A percentile compares a stretch with the other conserved stretches of the same genome.
Conservation (phyloP, 2,329 filamentous ascomycete genomes). For the Diaporthe ilicicola region DNA sequence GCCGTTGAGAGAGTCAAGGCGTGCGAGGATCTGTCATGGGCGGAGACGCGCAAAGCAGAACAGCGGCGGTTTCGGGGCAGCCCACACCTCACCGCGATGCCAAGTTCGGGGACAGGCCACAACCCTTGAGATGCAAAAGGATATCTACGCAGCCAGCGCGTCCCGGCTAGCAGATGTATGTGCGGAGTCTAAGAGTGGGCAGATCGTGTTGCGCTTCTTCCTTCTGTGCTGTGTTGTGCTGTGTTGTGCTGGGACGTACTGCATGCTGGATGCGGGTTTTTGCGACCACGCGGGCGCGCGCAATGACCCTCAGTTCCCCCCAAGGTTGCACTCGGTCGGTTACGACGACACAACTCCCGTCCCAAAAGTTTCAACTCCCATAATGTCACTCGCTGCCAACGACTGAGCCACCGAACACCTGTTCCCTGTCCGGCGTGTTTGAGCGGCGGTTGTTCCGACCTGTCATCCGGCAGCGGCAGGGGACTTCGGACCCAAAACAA, state of each 20-base stretch:
- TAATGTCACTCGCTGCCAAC: neutral
- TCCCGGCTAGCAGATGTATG: neutral
- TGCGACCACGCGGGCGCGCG: neutral
- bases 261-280: neutral
- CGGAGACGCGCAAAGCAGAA: constrained; percentile 9
- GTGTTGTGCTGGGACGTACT: neutral
- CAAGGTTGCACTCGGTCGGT: neutral
- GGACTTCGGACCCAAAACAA: constrained; percentile 3
- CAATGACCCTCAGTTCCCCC: constrained; percentile 7
- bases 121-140: constrained; percentile 5
- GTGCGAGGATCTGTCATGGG: neutral
- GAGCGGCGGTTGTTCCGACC: constrained; percentile 7
- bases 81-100: neutral
- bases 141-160: neutral
- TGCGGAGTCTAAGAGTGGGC: neutral
- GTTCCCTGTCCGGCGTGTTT: neutral
- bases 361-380: constrained; percentile 5
- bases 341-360: neutral
- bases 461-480: constrained; percentile 14
- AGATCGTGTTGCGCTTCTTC: neutral
- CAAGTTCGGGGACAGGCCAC: constrained; percentile 5
- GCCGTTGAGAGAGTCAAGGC: constrained; percentile 8
- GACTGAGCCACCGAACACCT: constrained; percentile 6
- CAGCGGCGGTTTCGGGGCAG: constrained; percentile 20
- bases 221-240: neutral